A percentile compares a stretch with the other conserved stretches of the same genome.
Evolutionary conservation across 2,329 filamentous ascomycete species (phyloP).

Genomic region (Cordyceps cicadae): DNA sequence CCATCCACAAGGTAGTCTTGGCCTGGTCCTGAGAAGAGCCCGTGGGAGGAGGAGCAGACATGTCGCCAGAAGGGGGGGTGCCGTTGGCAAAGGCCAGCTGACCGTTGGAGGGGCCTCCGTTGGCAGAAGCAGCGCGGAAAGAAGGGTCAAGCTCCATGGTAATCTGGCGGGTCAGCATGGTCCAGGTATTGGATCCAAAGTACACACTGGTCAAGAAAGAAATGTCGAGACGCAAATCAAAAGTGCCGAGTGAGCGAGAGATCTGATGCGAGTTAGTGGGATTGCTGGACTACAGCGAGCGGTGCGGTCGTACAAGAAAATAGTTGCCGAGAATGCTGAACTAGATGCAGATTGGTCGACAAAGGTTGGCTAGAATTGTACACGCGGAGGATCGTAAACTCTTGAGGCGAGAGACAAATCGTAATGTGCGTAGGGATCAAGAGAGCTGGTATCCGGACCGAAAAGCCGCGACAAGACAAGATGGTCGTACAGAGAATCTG

Average conservation of each 20-base stretch:
- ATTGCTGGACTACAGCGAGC: background rate
- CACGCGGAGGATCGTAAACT: conserved; percentile 8
- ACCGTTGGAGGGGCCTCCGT: conserved; percentile 23
- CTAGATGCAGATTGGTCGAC: conserved; percentile 7
- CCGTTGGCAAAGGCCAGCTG: conserved; percentile 32
- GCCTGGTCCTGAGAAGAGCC: conserved; percentile 36
- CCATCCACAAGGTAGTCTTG: conserved; percentile 69
- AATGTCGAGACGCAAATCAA: background rate
- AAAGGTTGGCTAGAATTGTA: conserved; percentile 3
- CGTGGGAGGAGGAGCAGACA: conserved; percentile 27
- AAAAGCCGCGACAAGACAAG: conserved; percentile 10
- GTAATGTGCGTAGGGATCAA: conserved; percentile 5
- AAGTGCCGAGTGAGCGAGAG: background rate
- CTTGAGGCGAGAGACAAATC: conserved; percentile 8
- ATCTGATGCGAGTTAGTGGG: background rate
- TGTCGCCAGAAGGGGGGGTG: conserved; percentile 31
- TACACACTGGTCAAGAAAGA: conserved; percentile 8
- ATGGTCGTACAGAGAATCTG: conserved; percentile 11
- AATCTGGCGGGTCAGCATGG: conserved; percentile 15
- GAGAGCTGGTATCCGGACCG: conserved; percentile 9
- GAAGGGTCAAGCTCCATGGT: conserved; percentile 27
- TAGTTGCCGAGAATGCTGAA: conserved; percentile 6
- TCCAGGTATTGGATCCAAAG: background rate
- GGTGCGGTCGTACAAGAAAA: background rate
- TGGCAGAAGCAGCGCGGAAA: conserved; percentile 23